Base-by-base conservation (phyloP, 306 rosid genomes). In the Crataegus laevigata region DNA sequence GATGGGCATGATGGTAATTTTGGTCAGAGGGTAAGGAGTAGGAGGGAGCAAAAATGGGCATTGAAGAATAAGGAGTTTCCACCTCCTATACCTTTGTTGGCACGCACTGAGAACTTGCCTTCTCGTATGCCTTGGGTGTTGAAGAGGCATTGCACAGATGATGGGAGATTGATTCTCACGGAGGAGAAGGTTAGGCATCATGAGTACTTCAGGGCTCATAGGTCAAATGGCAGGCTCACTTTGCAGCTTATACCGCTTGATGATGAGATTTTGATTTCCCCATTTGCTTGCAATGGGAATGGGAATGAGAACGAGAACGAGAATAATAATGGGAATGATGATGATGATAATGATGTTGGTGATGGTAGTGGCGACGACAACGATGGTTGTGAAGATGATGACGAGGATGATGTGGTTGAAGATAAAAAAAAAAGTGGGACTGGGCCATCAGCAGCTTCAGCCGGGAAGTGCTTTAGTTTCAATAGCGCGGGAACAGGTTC, bases 161-260 rank as follows among this genome's bases (percentile, higher is more conserved):
- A 91, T 28, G 92, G 97, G 11, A 74, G 96, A 55, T 60, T 91
- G 78, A 78, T 93, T 19, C 80, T 93, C 1, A 91, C 76, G 4
- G 92, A 84, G 76, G 93, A 91, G 82, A 89, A 83, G 75, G 87
- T 85, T 2, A 77, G 43, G 66, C 91, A 79, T 71, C 93, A 85
- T 34, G 97, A 87, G 72, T 93, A 88, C 58, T 80, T 93, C 34
- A 82, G 73, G 6, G 89, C 85, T 0, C 89, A 91, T 25, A 77
- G 96, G 73, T 90, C 88, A 45, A 78, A 89, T 71, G 98, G 97
- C 7, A 79, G 97, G 11, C 93, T 93, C 54, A 91, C 87, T 13
- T 77, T 91, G 79, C 85, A 91, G 28, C 91, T 91, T 13, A 88
- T 93, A 67, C 85, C 82, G 1, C 43, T 86, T 4, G 88, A 80